These are phyloP conservation scores for Chamaecrista fasciculata DNA, from an alignment of 306 rosid species.

Conservation along the genomic window DNA sequence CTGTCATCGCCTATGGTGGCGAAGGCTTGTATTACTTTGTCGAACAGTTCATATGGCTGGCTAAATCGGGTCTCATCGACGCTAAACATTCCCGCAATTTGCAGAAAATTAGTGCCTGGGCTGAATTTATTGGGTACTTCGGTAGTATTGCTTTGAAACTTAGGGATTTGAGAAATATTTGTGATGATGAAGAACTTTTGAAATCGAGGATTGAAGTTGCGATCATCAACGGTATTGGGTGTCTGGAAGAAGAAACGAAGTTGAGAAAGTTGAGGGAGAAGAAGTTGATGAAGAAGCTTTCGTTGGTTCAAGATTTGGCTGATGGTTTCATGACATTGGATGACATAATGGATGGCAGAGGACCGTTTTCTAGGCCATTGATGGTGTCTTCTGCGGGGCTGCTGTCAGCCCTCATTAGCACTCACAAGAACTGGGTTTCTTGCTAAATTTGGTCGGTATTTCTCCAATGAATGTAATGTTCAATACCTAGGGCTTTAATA, in stretches of 20 bases:
- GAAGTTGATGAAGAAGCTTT: slow-evolving; percentile 62
- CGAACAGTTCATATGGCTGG: slow-evolving; percentile 86
- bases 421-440: slow-evolving; percentile 86
- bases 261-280: slow-evolving; percentile 53
- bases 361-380: slow-evolving; percentile 50
- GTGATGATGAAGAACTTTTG: slow-evolving; percentile 57
- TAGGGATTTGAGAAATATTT: slow-evolving; percentile 46
- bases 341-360: slow-evolving; percentile 69
- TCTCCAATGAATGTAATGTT: not conserved
- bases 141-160: slow-evolving; percentile 41
- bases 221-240: not conserved
- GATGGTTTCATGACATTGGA: slow-evolving; percentile 81
- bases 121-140: not conserved
- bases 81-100: not conserved
- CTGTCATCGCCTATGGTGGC: slow-evolving; percentile 69
- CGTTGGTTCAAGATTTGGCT: slow-evolving; percentile 82
- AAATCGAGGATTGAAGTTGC: slow-evolving; percentile 40
- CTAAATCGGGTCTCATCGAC: slow-evolving; percentile 49
- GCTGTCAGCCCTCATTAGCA: slow-evolving; percentile 73
- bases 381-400: slow-evolving; percentile 68
- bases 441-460: slow-evolving; percentile 41
- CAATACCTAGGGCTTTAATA: not conserved
- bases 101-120: slow-evolving; percentile 21
- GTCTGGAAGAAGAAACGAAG: slow-evolving; percentile 41
- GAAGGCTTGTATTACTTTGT: slow-evolving; percentile 78